Conservation (phyloP, 1,284 basidiomycete genomes). For the Laetiporus sulphureus region DNA sequence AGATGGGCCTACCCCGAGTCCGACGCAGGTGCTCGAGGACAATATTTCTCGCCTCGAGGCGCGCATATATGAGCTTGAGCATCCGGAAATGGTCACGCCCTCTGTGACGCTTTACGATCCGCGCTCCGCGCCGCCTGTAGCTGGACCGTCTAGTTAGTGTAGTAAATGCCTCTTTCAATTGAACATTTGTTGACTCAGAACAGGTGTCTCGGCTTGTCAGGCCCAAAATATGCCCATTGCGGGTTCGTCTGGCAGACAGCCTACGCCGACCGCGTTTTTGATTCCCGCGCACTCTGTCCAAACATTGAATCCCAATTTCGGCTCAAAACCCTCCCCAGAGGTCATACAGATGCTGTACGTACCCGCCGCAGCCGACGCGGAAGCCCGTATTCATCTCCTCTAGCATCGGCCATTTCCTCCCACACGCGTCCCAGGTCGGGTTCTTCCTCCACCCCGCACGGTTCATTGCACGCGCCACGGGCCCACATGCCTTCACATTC, state of each 20-base stretch:
- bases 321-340: constrained; percentile 1
- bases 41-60: constrained; percentile 24
- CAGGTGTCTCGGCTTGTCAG: too few relatives aligned
- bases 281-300: constrained; percentile 1
- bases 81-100: constrained; percentile 18
- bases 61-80: constrained; percentile 24
- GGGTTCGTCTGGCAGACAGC: too few relatives aligned
- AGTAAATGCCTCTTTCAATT: too few relatives aligned
- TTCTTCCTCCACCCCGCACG: constrained; percentile 33
- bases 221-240: too few relatives aligned
- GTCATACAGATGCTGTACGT: neutral
- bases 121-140: too few relatives aligned
- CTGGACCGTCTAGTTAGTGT: too few relatives aligned
- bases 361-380: too few relatives aligned
- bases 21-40: constrained; percentile 24
- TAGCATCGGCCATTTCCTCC: constrained; percentile 30
- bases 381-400: neutral
- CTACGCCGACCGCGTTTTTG: constrained; percentile 13
- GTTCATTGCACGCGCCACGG: constrained; percentile 17
- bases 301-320: constrained; percentile 6
- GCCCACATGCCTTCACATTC: constrained; percentile 11
- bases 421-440: constrained; percentile 30
- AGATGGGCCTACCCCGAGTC: constrained; percentile 19
- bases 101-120: too few relatives aligned
- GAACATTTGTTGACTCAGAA: too few relatives aligned